phyloP scores from a whole-genome alignment of 2,329 filamentous ascomycete species.

The Diaporthe aspalathi region DNA sequence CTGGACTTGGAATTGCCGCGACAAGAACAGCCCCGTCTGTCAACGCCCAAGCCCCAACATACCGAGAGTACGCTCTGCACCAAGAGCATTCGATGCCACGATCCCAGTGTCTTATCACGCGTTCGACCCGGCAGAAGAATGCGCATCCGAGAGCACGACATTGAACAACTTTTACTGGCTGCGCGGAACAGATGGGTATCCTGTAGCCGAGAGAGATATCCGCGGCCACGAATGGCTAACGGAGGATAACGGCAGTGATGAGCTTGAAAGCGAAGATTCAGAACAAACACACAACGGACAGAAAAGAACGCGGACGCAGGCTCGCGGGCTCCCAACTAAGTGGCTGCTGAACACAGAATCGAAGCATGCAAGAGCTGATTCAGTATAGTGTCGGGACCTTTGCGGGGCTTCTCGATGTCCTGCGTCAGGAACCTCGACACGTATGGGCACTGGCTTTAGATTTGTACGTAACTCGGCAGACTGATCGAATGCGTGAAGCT shows the following conservation, averaged over 20 bases:
- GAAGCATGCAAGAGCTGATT: conserved; percentile 1
- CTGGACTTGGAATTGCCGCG: background rate
- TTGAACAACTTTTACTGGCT: background rate
- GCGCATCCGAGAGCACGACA: background rate
- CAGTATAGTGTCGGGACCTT: background rate
- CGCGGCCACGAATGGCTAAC: background rate
- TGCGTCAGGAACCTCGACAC: conserved; percentile 1
- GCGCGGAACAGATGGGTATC: background rate
- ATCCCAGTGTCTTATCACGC: conserved; percentile 2
- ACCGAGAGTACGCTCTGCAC: background rate
- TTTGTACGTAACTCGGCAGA: background rate
- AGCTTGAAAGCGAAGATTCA: background rate
- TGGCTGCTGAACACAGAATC: conserved; percentile 6
- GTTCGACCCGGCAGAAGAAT: background rate
- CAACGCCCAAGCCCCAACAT: background rate
- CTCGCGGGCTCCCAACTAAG: background rate
- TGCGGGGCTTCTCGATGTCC: background rate
- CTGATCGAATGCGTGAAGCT: background rate
- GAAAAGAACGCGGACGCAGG: background rate
- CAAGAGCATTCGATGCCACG: background rate
- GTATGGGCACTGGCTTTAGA: background rate
- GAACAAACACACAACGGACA: conserved; percentile 8
- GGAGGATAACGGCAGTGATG: background rate
- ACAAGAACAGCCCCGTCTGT: background rate
- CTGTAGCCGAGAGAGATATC: background rate